Base-by-base conservation (phyloP, 2,329 filamentous ascomycete species). In the Hansfordia pulvinata region DNA sequence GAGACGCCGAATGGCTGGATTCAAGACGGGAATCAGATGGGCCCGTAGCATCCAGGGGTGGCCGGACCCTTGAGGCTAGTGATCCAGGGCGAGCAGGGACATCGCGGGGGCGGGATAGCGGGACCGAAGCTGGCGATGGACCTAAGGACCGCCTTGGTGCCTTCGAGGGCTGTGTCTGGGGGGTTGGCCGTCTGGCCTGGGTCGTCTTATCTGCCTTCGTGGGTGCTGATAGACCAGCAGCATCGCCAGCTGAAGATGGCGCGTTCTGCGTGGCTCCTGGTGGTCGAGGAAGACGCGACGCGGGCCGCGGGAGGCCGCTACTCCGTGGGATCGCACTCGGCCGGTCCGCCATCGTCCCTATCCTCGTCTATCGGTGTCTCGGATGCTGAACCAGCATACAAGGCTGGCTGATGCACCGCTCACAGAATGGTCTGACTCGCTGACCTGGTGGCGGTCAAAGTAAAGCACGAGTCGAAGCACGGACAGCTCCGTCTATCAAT, bases 1-100 rank as follows among this genome's bases (percentile, higher is more conserved):
- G 60, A 0, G 82, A 86, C 27, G 68, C 60, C 28, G 23, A 13
- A n/a, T 44, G 29, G 37, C 17, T 4, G 31, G 8, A 31, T 35
- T 8, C 35, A 16, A 17, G 19, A 17, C 13, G 17, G 13, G 23
- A 12, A 5, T 9, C 16, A 26, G 5, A 7, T 9, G 18, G 5
- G 16, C 6, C 17, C 16, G 11, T 11, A 8, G 24, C 4, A 7
- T 4, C n/a, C 3, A 18, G 11, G 15, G 9, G 6, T 11, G 32
- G 23, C 41, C 36, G 23, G 30, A 34, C n/a, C n/a, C n/a, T n/a
- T n/a, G n/a, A n/a, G n/a, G n/a, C n/a, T n/a, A n/a, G n/a, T n/a
- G n/a, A n/a, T n/a, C n/a, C n/a, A n/a, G n/a, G n/a, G n/a, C n/a
- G n/a, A n/a, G n/a, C n/a, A n/a, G n/a, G n/a, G n/a, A n/a, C n/a